Conservation (phyloP, 106 monocot species). For the Alisma plantagoaquatica region DNA sequence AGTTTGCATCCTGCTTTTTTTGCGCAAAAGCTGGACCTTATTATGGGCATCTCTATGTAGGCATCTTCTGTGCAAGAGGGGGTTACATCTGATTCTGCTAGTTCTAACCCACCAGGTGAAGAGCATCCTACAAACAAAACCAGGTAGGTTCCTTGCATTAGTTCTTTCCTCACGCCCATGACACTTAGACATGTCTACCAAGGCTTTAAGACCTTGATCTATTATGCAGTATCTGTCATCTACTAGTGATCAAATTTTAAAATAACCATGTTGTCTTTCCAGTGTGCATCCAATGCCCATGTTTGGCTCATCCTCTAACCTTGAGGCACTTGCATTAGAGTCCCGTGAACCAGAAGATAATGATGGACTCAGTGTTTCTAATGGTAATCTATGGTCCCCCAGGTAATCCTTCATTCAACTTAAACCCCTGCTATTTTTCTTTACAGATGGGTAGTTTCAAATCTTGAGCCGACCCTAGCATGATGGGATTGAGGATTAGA, state of each 20-base stretch:
- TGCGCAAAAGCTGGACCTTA: neutral
- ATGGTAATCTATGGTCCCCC: slow-evolving; percentile 13
- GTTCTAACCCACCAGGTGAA: slow-evolving; percentile 13
- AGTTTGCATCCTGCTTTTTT: neutral
- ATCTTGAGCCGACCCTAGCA: no score
- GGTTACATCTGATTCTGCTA: slow-evolving; percentile 24
- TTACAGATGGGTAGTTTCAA: neutral
- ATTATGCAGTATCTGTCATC: no score
- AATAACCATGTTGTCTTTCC: no score
- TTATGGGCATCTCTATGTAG: slow-evolving; percentile 12
- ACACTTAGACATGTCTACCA: neutral
- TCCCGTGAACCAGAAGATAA: slow-evolving; percentile 27
- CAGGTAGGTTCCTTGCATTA: slow-evolving; percentile 17
- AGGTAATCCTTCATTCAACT: slow-evolving; percentile 21
- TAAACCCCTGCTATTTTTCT: neutral
- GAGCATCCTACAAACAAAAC: slow-evolving; percentile 33
- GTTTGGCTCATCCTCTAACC: slow-evolving; percentile 70
- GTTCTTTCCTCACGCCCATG: neutral
- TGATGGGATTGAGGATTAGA: neutral
- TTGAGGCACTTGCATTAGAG: slow-evolving; percentile 58
- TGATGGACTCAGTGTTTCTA: slow-evolving; percentile 33
- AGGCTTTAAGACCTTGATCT: neutral
- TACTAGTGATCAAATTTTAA: no score
- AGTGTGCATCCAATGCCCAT: slow-evolving; percentile 65
- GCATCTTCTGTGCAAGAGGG: slow-evolving; percentile 35